Evolutionary conservation across 164 flowering plant genomes (phyloP).

Genomic region (Houttuynia cordata): DNA sequence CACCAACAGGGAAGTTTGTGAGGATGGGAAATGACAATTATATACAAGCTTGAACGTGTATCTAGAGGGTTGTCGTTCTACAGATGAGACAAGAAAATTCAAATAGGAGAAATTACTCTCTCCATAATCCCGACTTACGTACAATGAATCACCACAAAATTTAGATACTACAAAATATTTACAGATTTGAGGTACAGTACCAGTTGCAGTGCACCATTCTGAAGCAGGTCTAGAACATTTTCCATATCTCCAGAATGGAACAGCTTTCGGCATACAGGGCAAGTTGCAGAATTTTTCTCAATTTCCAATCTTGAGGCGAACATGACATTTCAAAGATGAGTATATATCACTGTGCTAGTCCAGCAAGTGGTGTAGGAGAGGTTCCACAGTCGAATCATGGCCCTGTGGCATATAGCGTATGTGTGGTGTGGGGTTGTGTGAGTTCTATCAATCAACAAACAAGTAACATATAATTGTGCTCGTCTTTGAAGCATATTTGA

Average conservation of each 20-base stretch:
- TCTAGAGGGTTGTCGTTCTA: no score
- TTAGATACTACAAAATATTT: background rate
- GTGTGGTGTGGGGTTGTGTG: no score
- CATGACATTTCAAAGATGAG: background rate
- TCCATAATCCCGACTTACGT: background rate
- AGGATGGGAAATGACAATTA: background rate
- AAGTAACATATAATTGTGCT: no score
- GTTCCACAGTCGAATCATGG: no score
- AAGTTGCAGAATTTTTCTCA: slow-evolving; percentile 34
- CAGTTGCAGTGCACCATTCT: slow-evolving; percentile 24
- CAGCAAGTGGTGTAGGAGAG: no score
- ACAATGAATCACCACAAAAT: background rate
- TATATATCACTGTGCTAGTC: no score
- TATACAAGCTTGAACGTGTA: background rate
- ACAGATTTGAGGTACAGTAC: slow-evolving; percentile 24
- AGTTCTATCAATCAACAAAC: no score
- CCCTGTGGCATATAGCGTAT: no score
- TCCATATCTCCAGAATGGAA: slow-evolving; percentile 66
- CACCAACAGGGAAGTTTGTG: background rate
- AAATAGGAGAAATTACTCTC: background rate
- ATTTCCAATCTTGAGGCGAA: background rate
- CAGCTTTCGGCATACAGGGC: slow-evolving; percentile 79
- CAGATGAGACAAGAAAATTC: background rate
- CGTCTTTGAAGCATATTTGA: no score
- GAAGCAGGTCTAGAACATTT: slow-evolving; percentile 63